These are phyloP conservation scores for Cryptococcus sp. DNA, from an alignment of 1,284 basidiomycete genomes.

Conservation along the genomic window DNA sequence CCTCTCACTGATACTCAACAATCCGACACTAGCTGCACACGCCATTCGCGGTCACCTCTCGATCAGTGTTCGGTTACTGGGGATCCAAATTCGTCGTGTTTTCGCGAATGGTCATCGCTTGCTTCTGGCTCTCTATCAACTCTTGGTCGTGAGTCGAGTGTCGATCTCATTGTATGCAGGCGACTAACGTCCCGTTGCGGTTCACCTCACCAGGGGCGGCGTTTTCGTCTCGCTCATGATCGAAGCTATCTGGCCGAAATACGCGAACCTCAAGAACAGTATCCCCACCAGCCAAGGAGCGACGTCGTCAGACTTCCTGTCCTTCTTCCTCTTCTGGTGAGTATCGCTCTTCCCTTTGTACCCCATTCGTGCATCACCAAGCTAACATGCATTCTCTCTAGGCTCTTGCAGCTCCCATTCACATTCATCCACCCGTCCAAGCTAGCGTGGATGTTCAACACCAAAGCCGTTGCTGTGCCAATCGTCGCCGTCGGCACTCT, in stretches of 20 bases:
- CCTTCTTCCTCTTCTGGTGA: constrained; percentile 75
- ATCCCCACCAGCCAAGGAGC: constrained; percentile 64
- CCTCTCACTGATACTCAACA: not conserved
- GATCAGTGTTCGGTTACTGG: constrained; percentile 77
- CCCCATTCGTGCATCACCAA: not conserved
- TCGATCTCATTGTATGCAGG: not conserved
- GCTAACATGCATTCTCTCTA: not conserved
- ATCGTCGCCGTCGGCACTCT: constrained; percentile 68
- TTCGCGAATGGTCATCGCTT: constrained; percentile 69
- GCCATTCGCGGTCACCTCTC: constrained; percentile 70
- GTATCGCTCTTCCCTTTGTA: constrained; percentile 59
- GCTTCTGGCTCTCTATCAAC: constrained; percentile 72
- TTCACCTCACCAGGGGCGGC: constrained; percentile 26
- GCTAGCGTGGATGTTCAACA: constrained; percentile 70
- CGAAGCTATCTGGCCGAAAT: constrained; percentile 74
- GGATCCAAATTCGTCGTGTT: constrained; percentile 55
- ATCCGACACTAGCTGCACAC: constrained; percentile 52
- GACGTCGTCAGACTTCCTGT: constrained; percentile 62
- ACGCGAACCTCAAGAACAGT: constrained; percentile 64
- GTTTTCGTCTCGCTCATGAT: constrained; percentile 60
- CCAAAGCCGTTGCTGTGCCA: constrained; percentile 66
- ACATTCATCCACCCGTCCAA: constrained; percentile 73
- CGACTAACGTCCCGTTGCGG: not conserved
- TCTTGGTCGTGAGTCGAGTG: constrained; percentile 52
- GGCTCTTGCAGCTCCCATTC: constrained; percentile 59